Evolutionary conservation across 805 yeast genomes (phyloP).

Genomic region (Yamadazyma scolyti): DNA sequence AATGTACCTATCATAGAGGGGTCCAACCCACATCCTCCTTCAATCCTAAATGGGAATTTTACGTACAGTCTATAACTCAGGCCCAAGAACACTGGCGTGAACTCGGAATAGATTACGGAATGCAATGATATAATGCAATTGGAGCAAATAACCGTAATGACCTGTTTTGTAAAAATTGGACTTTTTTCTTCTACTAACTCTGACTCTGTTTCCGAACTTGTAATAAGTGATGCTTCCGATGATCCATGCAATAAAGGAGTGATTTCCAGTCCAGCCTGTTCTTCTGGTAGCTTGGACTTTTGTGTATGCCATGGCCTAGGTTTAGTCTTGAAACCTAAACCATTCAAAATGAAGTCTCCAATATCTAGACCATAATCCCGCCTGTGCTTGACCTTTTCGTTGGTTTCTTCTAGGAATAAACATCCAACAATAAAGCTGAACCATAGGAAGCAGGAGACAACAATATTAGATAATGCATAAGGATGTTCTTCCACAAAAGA

Average conservation of each 20-base stretch:
- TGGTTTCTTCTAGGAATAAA: conserved; percentile 35
- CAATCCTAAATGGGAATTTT: conserved; percentile 28
- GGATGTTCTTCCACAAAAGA: conserved; percentile 25
- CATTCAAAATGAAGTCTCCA: conserved; percentile 27
- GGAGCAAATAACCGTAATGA: conserved; percentile 25
- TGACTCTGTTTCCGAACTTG: neutral
- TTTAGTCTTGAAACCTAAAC: conserved; percentile 22
- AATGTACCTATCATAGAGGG: conserved; percentile 27
- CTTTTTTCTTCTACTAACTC: conserved; percentile 2
- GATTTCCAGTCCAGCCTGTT: neutral
- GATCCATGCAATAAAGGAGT: conserved; percentile 2
- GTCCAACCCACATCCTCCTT: conserved; percentile 33
- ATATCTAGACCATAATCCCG: conserved; percentile 30
- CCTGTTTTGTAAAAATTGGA: conserved; percentile 22
- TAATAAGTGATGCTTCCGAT: too few species aligned
- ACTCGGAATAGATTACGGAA: conserved; percentile 27
- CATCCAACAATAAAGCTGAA: conserved; percentile 23
- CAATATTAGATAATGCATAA: conserved; percentile 34
- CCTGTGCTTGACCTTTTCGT: conserved; percentile 14
- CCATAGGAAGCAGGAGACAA: conserved; percentile 24
- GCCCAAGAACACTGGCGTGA: conserved; percentile 29
- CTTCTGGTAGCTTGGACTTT: neutral
- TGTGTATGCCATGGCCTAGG: conserved; percentile 24
- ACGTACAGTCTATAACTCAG: conserved; percentile 15
- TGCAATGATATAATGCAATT: conserved; percentile 32